Evolutionary conservation across 805 yeast genomes (phyloP).

Genomic region (Nakazawaea wyomingensis): DNA sequence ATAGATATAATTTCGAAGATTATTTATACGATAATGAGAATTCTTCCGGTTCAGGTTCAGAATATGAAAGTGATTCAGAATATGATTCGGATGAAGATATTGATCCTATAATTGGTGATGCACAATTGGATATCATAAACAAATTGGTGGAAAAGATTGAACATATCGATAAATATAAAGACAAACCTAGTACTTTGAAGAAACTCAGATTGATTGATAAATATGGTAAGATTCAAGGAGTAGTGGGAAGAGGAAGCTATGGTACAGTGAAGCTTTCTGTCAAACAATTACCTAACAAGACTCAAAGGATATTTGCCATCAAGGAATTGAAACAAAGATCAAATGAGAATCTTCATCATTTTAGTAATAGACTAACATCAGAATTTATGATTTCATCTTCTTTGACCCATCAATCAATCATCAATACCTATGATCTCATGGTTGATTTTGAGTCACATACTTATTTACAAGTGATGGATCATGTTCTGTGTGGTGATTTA

Average conservation of each 20-base stretch:
- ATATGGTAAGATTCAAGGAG: conserved; percentile 47
- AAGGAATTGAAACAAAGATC: conserved; percentile 66
- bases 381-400: conserved; percentile 87
- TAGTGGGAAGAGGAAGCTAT: conserved; percentile 43
- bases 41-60: conserved; percentile 5
- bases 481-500: conserved; percentile 82
- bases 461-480: conserved; percentile 91
- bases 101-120: conserved; percentile 45
- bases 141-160: conserved; percentile 43
- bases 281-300: conserved; percentile 35
- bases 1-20: conserved; percentile 34
- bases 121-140: conserved; percentile 43
- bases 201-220: conserved; percentile 35
- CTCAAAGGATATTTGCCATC: conserved; percentile 56
- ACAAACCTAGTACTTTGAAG: conserved; percentile 20
- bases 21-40: conserved; percentile 23
- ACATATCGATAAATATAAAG: conserved; percentile 30
- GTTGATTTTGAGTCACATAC: conserved; percentile 62
- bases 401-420: conserved; percentile 70
- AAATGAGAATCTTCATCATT: conserved; percentile 51
- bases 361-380: conserved; percentile 71
- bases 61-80: conserved; percentile 24
- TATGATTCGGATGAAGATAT: conserved; percentile 34
- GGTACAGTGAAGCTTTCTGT: conserved; percentile 41
- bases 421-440: conserved; percentile 75